phyloP scores from a whole-genome alignment of 2,329 filamentous ascomycete species.

The Aspergillus fijiensis region DNA sequence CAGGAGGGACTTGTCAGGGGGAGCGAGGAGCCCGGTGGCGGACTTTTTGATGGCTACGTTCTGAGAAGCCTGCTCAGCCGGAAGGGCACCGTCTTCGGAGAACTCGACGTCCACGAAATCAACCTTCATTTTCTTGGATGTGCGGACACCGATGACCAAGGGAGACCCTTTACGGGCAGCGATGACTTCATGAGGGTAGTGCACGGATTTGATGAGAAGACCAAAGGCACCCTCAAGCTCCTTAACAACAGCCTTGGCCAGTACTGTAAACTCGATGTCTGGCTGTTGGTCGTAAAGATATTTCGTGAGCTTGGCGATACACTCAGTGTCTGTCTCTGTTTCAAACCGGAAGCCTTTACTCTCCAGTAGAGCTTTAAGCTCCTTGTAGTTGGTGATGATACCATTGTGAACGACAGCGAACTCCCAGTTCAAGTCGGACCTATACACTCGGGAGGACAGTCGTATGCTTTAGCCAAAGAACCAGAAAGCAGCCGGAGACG shows the following conservation, averaged over 20 bases:
- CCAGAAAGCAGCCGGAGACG: neutral
- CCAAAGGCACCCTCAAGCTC: slow-evolving; percentile 98
- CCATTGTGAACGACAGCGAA: slow-evolving; percentile 98
- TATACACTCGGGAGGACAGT: slow-evolving; percentile 35
- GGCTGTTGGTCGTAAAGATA: slow-evolving; percentile 96
- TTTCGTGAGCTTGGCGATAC: slow-evolving; percentile 97
- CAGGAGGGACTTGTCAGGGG: slow-evolving; percentile 94
- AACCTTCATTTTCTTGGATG: slow-evolving; percentile 99
- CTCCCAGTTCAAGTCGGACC: slow-evolving; percentile 92
- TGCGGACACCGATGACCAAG: slow-evolving; percentile 94
- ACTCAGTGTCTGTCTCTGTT: slow-evolving; percentile 98
- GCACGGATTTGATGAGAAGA: slow-evolving; percentile 94
- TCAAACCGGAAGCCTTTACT: slow-evolving; percentile 98
- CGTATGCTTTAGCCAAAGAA: neutral
- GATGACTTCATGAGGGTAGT: slow-evolving; percentile 97
- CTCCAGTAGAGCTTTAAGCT: slow-evolving; percentile 88
- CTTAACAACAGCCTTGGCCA: slow-evolving; percentile 96
- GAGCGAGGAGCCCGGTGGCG: slow-evolving; percentile 71
- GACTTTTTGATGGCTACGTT: slow-evolving; percentile 95
- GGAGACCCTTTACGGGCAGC: slow-evolving; percentile 98
- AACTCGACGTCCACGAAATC: slow-evolving; percentile 99
- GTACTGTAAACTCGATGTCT: slow-evolving; percentile 89
- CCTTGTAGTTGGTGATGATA: slow-evolving; percentile 99
- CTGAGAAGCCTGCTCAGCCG: slow-evolving; percentile 92
- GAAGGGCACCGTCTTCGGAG: slow-evolving; percentile 80